Evolutionary conservation across 1,284 basidiomycete species (phyloP).

Genomic region (Sanghuangporus weigelae): DNA sequence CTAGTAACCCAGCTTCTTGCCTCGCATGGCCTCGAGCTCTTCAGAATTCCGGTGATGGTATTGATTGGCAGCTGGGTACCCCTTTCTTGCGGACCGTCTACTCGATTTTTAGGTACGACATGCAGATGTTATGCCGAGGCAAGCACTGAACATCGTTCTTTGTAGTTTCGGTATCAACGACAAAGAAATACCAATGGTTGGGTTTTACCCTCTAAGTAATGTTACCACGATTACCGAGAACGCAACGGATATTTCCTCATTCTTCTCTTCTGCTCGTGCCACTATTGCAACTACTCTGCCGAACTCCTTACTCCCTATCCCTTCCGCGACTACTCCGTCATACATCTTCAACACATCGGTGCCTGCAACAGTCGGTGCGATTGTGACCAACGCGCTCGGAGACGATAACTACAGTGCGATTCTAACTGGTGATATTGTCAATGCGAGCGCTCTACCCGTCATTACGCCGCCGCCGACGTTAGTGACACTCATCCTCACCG

Average conservation of each 20-base stretch:
- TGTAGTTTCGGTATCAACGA: conserved; percentile 64
- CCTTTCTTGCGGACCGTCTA: conserved; percentile 81
- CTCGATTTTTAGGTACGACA: conserved; percentile 67
- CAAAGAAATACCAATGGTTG: conserved; percentile 69
- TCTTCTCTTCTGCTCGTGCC: conserved; percentile 57
- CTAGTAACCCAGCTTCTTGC: conserved; percentile 64
- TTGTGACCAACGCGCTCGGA: conserved; percentile 55
- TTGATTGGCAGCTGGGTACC: conserved; percentile 84
- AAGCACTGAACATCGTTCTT: conserved; percentile 8
- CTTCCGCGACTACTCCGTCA: conserved; percentile 55
- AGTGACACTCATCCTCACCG: conserved; percentile 32
- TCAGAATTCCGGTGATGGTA: conserved; percentile 64
- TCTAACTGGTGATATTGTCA: conserved; percentile 29
- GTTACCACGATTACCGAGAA: conserved; percentile 37
- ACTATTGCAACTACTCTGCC: conserved; percentile 70
- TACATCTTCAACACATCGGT: conserved; percentile 73
- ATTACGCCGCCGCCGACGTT: conserved; percentile 30
- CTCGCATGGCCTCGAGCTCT: conserved; percentile 76
- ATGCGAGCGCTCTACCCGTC: conserved; percentile 30
- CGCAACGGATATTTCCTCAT: conserved; percentile 41
- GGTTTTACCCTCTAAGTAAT: conserved; percentile 58
- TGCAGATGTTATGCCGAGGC: neutral
- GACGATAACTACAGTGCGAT: conserved; percentile 64
- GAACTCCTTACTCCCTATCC: conserved; percentile 67
- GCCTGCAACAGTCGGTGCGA: conserved; percentile 44